Evolutionary conservation across 345 rosid genomes (phyloP).

Genomic region (Ceriops decandra): DNA sequence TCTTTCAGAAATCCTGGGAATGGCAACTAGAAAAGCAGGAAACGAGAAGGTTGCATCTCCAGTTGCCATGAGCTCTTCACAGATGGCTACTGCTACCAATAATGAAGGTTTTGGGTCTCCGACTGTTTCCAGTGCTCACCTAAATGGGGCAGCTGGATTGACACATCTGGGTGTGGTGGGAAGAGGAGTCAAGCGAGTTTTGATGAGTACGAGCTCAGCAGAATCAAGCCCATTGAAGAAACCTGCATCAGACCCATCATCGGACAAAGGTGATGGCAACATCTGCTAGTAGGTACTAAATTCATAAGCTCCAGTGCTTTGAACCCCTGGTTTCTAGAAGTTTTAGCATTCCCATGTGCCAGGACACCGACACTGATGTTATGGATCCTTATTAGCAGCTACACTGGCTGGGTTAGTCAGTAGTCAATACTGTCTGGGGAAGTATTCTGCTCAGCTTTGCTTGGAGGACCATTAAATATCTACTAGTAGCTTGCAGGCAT

Average conservation of each 20-base stretch:
- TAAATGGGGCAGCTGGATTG: slow-evolving; percentile 55
- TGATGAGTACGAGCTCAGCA: slow-evolving; percentile 37
- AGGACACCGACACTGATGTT: background rate
- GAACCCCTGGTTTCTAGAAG: background rate
- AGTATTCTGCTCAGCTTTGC: background rate
- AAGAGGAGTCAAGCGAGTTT: slow-evolving; percentile 87
- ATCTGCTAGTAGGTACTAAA: slow-evolving; percentile 21
- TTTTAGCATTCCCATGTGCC: background rate
- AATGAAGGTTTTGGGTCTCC: slow-evolving; percentile 56
- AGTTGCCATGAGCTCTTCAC: slow-evolving; percentile 51
- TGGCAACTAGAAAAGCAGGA: slow-evolving; percentile 48
- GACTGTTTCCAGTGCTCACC: slow-evolving; percentile 71
- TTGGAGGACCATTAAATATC: background rate
- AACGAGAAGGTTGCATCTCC: slow-evolving; percentile 38
- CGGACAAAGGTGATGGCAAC: slow-evolving; percentile 50
- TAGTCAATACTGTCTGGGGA: background rate
- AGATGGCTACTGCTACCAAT: slow-evolving; percentile 41
- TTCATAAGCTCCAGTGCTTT: background rate
- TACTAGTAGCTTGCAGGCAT: background rate
- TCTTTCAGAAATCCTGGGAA: slow-evolving; percentile 71
- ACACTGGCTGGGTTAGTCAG: background rate
- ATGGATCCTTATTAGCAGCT: slow-evolving; percentile 2
- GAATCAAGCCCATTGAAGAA: slow-evolving; percentile 62
- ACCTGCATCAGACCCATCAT: slow-evolving; percentile 38
- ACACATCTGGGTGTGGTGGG: slow-evolving; percentile 87